Percentiles rank a stretch among this genome's conserved stretches.
Conservation (phyloP, 306 rosid genomes). For the Vigna hirtella region DNA sequence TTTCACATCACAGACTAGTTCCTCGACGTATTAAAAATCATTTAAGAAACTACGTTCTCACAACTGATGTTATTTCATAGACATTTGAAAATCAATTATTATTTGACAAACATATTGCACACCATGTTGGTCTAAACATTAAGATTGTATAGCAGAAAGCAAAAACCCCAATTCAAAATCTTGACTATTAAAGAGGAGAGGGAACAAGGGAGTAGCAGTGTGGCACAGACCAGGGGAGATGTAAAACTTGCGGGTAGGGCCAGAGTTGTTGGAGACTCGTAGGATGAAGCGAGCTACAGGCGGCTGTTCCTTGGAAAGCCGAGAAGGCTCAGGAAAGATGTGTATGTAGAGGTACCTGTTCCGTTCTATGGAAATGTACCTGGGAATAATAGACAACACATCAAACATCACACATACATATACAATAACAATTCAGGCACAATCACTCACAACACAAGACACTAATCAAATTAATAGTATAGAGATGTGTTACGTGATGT, state of each 20-base stretch:
- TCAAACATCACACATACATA: neutral
- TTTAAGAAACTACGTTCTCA: neutral
- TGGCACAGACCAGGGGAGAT: conserved; percentile 66
- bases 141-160: neutral
- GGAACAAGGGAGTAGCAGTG: neutral
- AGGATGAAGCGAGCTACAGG: conserved; percentile 82
- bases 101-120: neutral
- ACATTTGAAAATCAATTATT: neutral
- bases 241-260: conserved; percentile 60
- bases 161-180: neutral
- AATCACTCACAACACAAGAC: neutral
- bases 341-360: conserved; percentile 74
- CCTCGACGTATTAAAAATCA: no score
- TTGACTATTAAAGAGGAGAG: neutral
- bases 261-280: conserved; percentile 58
- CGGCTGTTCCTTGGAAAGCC: conserved; percentile 76
- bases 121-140: neutral
- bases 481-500: neutral
- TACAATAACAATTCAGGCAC: neutral
- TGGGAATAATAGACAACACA: neutral
- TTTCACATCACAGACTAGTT: no score
- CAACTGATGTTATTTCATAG: neutral
- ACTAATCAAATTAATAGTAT: neutral
- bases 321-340: conserved; percentile 78
- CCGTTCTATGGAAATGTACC: conserved; percentile 78